A percentile compares a stretch with the other conserved stretches of the same genome.
Evolutionary conservation across 1,139 yeast genomes (phyloP).

Genomic region (Diutina ranongensis): DNA sequence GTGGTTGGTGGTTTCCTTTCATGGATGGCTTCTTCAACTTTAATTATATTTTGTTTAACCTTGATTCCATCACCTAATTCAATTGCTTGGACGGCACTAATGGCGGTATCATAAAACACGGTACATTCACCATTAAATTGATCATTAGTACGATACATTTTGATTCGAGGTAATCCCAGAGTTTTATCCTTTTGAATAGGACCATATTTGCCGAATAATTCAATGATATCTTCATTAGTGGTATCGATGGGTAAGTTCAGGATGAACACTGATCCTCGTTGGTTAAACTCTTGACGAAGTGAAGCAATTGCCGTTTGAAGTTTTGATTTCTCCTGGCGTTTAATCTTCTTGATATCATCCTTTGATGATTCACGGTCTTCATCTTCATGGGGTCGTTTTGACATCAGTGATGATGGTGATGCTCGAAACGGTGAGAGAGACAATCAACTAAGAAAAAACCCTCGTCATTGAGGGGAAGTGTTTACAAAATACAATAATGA

Average conservation of each 20-base stretch:
- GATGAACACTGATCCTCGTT: not conserved
- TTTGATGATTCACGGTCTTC: not conserved
- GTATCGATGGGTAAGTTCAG: not conserved
- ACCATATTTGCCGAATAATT: constrained; percentile 1
- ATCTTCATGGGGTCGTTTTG: not conserved
- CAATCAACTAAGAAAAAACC: too few species aligned
- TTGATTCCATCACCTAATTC: not conserved
- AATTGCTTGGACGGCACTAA: constrained; percentile 2
- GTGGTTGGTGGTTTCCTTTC: not conserved
- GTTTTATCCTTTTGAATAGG: not conserved
- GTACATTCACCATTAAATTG: not conserved
- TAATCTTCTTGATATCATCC: not conserved
- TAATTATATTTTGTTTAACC: not conserved
- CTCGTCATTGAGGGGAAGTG: too few species aligned
- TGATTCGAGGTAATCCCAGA: not conserved
- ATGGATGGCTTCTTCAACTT: constrained; percentile 2
- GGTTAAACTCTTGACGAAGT: constrained; percentile 1
- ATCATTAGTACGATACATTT: not conserved
- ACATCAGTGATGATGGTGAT: too few species aligned
- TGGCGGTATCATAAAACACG: not conserved
- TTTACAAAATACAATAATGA: too few species aligned
- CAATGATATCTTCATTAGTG: not conserved
- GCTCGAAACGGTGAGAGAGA: too few species aligned
- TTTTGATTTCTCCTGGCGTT: not conserved
- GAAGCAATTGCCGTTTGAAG: constrained; percentile 3